phyloP scores from a whole-genome alignment of 2,329 filamentous ascomycete genomes.

The Boeremia exigua region DNA sequence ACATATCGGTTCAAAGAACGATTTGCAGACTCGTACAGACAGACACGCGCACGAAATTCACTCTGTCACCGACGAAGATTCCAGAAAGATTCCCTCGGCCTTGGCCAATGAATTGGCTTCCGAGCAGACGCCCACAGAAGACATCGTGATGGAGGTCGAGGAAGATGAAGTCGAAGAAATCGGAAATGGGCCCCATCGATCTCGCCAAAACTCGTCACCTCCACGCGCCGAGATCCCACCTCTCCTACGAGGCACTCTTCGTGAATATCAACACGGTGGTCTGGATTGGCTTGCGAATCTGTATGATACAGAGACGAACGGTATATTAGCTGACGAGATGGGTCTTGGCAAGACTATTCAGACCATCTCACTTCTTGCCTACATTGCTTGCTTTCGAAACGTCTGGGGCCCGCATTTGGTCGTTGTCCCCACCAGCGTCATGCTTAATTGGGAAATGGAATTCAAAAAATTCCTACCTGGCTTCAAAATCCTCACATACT shows the following conservation, averaged over 20 bases:
- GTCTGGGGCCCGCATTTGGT: constrained; percentile 97
- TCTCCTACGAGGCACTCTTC: constrained; percentile 82
- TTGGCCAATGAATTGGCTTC: background rate
- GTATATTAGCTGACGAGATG: constrained; percentile 98
- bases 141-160: constrained; percentile 15
- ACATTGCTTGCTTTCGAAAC: constrained; percentile 86
- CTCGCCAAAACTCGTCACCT: constrained; percentile 39
- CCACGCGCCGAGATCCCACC: constrained; percentile 52
- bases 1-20: constrained; percentile 16
- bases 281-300: constrained; percentile 95
- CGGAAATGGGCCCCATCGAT: constrained; percentile 23
- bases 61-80: background rate
- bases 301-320: constrained; percentile 91
- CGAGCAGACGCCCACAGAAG: constrained; percentile 16
- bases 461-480: constrained; percentile 99
- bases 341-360: constrained; percentile 98
- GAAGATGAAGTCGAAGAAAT: constrained; percentile 26
- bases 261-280: constrained; percentile 97
- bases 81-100: background rate
- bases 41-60: background rate
- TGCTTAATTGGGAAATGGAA: constrained; percentile 99
- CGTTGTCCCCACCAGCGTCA: constrained; percentile 95
- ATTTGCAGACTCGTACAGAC: too few relatives aligned
- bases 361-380: constrained; percentile 90
- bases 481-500: constrained; percentile 98